Base-by-base conservation (phyloP, 108 stramenopile genomes). In the Cyclotella atomus region DNA sequence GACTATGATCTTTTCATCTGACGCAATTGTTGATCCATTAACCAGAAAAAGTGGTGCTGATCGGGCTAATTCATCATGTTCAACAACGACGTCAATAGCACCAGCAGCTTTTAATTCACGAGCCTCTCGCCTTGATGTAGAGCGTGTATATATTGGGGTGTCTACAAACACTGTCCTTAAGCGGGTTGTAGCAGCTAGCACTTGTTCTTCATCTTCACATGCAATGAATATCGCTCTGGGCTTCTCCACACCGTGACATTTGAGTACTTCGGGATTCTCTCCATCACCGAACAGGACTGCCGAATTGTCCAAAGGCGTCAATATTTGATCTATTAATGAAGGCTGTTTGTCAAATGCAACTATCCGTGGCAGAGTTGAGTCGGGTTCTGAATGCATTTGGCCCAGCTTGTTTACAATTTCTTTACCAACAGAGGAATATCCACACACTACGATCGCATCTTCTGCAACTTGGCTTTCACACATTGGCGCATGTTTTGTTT, bases 391-490 rank as follows among this genome's bases (percentile, higher is more conserved):
- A n/a, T 53, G 71, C 60, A 27, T 23, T 20, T 17, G 15, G 30
- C 46, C 59, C 10, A 91, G 82, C 30, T 73, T 74, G n/a, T 64
- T 27, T 3, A 83, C 38, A 27, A 86, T 60, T 28, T 70, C 65
- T 54, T 77, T 54, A 17, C 90, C 90, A 59, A 87, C 57, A 19
- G 84, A 86, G 0, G 76, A 74, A 50, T 86, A 87, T 15, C 90
- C 90, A 59, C 88, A 88, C 33, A 91, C 70, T 7, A 91, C 80
- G 23, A 91, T 75, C 10, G 88, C 85, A 63, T 91, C 81, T 8
- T 74, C 74, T 20, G 90, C 79, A 21, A 87, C 67, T 10, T 67
- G 68, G 24, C 68, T 81, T 41, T 79, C 67, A 20, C 52, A 61
- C 15, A 53, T 3, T 6, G 33, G 29, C 27, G 30, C 52, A 8